phyloP scores from a whole-genome alignment of 169 alveolate genomes.

The Haemoproteus tartakovskyi region DNA sequence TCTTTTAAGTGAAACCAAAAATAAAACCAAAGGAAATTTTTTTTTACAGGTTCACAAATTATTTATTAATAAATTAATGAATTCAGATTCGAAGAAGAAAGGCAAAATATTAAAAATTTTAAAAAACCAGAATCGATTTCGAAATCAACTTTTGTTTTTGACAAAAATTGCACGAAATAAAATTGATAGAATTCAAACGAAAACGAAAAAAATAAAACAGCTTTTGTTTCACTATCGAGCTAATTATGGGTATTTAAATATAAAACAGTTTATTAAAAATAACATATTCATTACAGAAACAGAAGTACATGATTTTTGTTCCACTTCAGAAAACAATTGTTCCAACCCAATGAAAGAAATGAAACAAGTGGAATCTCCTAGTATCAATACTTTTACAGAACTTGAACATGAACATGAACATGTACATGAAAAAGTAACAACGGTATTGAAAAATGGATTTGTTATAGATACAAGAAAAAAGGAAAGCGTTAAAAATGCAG shows the following conservation, averaged over 20 bases:
- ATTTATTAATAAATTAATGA: conserved; percentile 37
- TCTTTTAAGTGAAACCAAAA: conserved; percentile 48
- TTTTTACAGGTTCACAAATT: conserved; percentile 30
- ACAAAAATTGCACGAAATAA: conserved; percentile 38
- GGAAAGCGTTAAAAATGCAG: no score
- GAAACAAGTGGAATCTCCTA: no score
- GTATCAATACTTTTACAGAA: no score
- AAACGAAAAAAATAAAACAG: conserved; percentile 33
- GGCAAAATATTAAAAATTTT: conserved; percentile 12
- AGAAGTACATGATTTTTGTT: conserved; percentile 13
- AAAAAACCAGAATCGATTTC: conserved; percentile 54
- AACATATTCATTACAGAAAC: conserved; percentile 33
- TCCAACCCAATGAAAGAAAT: no score
- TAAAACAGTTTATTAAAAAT: conserved; percentile 38
- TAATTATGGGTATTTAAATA: conserved; percentile 31
- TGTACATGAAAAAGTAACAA: no score
- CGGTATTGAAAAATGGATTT: no score
- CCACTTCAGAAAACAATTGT: no score
- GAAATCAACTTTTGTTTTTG: conserved; percentile 43
- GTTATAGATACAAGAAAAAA: no score
- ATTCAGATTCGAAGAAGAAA: conserved; percentile 11
- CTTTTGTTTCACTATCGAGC: conserved; percentile 22
- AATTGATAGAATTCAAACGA: conserved; percentile 32
- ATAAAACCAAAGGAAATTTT: conserved; percentile 31
- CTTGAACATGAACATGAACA: no score